Percentiles rank a stretch among this genome's conserved stretches.
Evolutionary conservation across 495 filamentous ascomycete species (phyloP).

Genomic region (Podospora pseudoanserina): DNA sequence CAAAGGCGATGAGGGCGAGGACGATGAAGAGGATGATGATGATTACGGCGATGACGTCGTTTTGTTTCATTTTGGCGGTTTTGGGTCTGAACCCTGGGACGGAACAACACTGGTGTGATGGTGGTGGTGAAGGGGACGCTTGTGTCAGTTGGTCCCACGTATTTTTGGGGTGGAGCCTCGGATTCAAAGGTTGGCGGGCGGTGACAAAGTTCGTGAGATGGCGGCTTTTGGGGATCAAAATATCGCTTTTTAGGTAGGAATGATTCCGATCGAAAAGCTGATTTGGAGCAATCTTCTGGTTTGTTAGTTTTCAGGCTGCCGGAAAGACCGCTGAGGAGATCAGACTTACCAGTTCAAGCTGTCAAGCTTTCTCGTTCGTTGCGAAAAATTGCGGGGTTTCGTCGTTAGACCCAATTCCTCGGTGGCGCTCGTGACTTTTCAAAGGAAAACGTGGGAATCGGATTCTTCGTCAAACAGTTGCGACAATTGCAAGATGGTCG

Average conservation of each 20-base stretch:
- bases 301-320: background rate
- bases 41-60: constrained; percentile 78
- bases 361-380: background rate
- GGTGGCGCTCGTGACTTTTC: background rate
- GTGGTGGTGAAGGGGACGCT: background rate
- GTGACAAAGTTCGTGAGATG: no score
- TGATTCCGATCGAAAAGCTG: background rate
- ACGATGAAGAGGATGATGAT: constrained; percentile 75
- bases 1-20: constrained; percentile 64
- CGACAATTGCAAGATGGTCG: background rate
- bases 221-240: no score
- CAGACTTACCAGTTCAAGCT: background rate
- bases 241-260: no score
- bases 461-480: background rate
- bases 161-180: background rate
- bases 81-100: background rate
- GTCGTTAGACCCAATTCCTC: background rate
- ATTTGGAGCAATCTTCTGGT: background rate
- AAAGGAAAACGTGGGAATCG: background rate
- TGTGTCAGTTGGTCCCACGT: background rate
- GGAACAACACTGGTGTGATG: no score
- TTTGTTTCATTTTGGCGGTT: constrained; percentile 57
- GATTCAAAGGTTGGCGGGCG: no score
- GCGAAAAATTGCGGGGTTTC: background rate
- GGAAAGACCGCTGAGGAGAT: no score